These are phyloP conservation scores for Solioccasus polychromus DNA, from an alignment of 768 basidiomycete genomes.

Conservation along the genomic window DNA sequence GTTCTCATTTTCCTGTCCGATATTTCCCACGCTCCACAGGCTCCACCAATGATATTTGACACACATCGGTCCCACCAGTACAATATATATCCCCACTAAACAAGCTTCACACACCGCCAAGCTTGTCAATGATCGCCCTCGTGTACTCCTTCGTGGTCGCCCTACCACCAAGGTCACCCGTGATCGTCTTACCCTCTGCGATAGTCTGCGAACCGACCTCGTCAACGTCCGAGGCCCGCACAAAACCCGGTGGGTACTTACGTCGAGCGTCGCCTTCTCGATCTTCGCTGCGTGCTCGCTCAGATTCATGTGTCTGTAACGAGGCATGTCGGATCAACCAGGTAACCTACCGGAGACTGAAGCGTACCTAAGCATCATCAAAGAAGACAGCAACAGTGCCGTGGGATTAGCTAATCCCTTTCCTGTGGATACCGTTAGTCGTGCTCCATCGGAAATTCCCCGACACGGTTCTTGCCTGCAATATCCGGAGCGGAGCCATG, in stretches of 20 bases:
- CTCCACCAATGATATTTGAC: not conserved
- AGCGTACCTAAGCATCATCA: slow-evolving; percentile 95
- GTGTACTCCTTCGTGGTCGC: slow-evolving; percentile 90
- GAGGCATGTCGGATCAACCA: slow-evolving; percentile 24
- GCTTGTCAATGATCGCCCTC: slow-evolving; percentile 76
- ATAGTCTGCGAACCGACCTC: slow-evolving; percentile 64
- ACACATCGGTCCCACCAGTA: not conserved
- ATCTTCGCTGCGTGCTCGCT: slow-evolving; percentile 82
- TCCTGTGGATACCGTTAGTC: slow-evolving; percentile 40
- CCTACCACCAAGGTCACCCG: slow-evolving; percentile 94
- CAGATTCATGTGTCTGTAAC: slow-evolving; percentile 85
- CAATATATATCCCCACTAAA: slow-evolving; percentile 18
- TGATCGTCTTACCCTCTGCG: slow-evolving; percentile 93
- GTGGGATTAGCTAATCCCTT: slow-evolving; percentile 98
- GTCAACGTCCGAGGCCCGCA: slow-evolving; percentile 4
- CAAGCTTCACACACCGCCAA: slow-evolving; percentile 34
- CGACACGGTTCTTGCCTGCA: slow-evolving; percentile 55
- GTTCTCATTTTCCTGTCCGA: slow-evolving; percentile 13
- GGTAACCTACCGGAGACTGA: slow-evolving; percentile 7
- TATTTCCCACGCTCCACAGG: slow-evolving; percentile 27
- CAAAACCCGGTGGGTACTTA: slow-evolving; percentile 40
- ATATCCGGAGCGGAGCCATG: slow-evolving; percentile 99
- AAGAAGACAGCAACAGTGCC: slow-evolving; percentile 88
- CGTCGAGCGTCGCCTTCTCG: slow-evolving; percentile 85
- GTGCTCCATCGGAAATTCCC: not conserved